A percentile compares a stretch with the other conserved stretches of the same genome.
phyloP scores from a whole-genome alignment of 2,329 filamentous ascomycete species.

The Camillea tinctor region DNA sequence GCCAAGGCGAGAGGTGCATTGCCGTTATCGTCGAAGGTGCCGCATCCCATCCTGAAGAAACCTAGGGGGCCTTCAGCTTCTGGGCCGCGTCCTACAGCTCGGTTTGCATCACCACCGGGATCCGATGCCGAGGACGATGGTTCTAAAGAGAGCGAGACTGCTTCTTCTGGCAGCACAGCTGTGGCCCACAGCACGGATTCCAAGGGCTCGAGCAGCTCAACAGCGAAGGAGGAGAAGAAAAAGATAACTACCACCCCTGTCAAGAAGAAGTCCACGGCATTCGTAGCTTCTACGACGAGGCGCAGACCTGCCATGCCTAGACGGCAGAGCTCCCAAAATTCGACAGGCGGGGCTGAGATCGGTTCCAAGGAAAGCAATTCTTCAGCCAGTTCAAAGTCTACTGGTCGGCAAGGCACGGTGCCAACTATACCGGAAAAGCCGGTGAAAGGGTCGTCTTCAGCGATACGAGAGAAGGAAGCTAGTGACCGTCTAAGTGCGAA shows the following conservation, averaged over 20 bases:
- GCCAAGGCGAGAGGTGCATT: conserved; percentile 24
- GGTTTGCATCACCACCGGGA: conserved; percentile 56
- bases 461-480: conserved; percentile 13
- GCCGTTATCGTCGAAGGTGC: conserved; percentile 46
- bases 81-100: conserved; percentile 57
- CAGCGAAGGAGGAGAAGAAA: conserved; percentile 26
- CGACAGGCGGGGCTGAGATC: conserved; percentile 34
- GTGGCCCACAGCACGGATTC: conserved; percentile 27
- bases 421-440: conserved; percentile 31
- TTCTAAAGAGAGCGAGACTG: conserved; percentile 32
- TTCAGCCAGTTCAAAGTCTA: conserved; percentile 21
- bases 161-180: conserved; percentile 41
- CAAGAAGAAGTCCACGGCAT: conserved; percentile 38
- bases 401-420: conserved; percentile 22
- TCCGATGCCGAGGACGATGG: conserved; percentile 44
- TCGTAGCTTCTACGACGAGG: conserved; percentile 46
- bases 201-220: conserved; percentile 19
- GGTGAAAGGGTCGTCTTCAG: conserved; percentile 8
- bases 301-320: conserved; percentile 46
- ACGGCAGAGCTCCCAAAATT: conserved; percentile 48
- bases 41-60: conserved; percentile 62
- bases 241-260: conserved; percentile 18
- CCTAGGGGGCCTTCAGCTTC: conserved; percentile 51
- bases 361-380: conserved; percentile 33
- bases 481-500: conserved; percentile 39